phyloP scores from a whole-genome alignment of 495 filamentous ascomycete species.

The Aspergillus sparsus region DNA sequence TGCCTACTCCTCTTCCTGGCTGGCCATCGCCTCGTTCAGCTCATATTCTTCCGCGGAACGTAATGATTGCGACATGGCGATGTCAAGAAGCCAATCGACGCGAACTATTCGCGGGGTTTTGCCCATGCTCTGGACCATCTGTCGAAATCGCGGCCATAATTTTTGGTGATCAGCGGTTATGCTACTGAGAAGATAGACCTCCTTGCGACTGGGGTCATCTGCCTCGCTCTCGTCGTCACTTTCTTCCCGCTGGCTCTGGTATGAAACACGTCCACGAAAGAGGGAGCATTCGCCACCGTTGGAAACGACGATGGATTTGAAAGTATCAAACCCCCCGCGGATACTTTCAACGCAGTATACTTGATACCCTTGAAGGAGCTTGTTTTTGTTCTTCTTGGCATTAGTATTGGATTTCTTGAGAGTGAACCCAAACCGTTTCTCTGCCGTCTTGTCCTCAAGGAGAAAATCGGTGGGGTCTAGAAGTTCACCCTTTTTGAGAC shows the following conservation, averaged over 20 bases:
- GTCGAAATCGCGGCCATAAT: constrained; percentile 78
- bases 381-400: constrained; percentile 73
- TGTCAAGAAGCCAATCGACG: constrained; percentile 85
- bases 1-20: constrained; percentile 29
- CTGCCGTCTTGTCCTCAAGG: constrained; percentile 68
- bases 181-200: constrained; percentile 76
- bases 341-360: constrained; percentile 81
- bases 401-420: constrained; percentile 63
- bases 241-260: constrained; percentile 47
- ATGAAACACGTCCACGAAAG: constrained; percentile 72
- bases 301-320: constrained; percentile 76
- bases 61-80: constrained; percentile 81
- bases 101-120: constrained; percentile 75
- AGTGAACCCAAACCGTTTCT: constrained; percentile 66
- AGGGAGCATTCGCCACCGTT: constrained; percentile 82
- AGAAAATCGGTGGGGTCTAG: constrained; percentile 61
- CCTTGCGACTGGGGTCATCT: constrained; percentile 61
- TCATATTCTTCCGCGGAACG: constrained; percentile 64
- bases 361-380: constrained; percentile 67
- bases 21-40: constrained; percentile 40
- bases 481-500: constrained; percentile 61
- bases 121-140: constrained; percentile 68
- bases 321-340: constrained; percentile 78
- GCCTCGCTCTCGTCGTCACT: constrained; percentile 55
- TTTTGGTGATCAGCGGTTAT: constrained; percentile 62